Conservation (phyloP, 164 flowering plant species). For the Annona cherimola region DNA sequence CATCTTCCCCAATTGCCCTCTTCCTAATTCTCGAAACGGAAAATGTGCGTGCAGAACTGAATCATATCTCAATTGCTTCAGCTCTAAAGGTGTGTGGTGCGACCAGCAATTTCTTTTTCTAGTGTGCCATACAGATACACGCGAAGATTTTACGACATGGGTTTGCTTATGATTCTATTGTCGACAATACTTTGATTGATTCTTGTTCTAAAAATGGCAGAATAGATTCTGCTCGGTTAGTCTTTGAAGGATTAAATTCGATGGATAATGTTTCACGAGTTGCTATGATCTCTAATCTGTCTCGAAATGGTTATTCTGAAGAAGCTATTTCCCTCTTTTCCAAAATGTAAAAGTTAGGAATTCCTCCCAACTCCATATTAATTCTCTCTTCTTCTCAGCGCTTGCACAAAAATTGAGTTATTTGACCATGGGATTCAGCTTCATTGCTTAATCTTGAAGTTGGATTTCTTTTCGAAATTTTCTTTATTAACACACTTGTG, state of each 20-base stretch:
- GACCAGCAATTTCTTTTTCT: conserved; percentile 1
- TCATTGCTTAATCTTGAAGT: conserved; percentile 20
- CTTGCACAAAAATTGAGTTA: conserved; percentile 18
- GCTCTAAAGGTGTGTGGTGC: conserved; percentile 21
- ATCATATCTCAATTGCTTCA: conserved; percentile 11
- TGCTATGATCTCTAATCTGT: conserved; percentile 27
- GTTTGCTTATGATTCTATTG: conserved; percentile 14
- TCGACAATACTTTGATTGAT: conserved; percentile 23
- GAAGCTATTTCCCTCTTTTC: conserved; percentile 20
- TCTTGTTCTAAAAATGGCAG: conserved; percentile 21
- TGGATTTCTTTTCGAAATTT: conserved; percentile 21
- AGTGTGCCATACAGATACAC: conserved; percentile 17
- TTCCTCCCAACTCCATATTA: conserved; percentile 21
- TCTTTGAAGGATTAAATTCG: conserved; percentile 19
- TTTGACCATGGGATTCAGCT: conserved; percentile 25
- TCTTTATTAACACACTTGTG: conserved; percentile 25
- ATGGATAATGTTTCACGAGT: conserved; percentile 24
- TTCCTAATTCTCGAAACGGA: conserved; percentile 1
- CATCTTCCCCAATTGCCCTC: too few species aligned
- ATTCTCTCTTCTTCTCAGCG: conserved; percentile 21
- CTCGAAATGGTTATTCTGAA: conserved; percentile 21
- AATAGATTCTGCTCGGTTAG: conserved; percentile 7
- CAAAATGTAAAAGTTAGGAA: conserved; percentile 12
- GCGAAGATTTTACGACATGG: conserved; percentile 14
- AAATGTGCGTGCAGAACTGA: conserved; percentile 6